Evolutionary conservation across 495 filamentous ascomycete species (phyloP).

Genomic region (Penicillium canariense): DNA sequence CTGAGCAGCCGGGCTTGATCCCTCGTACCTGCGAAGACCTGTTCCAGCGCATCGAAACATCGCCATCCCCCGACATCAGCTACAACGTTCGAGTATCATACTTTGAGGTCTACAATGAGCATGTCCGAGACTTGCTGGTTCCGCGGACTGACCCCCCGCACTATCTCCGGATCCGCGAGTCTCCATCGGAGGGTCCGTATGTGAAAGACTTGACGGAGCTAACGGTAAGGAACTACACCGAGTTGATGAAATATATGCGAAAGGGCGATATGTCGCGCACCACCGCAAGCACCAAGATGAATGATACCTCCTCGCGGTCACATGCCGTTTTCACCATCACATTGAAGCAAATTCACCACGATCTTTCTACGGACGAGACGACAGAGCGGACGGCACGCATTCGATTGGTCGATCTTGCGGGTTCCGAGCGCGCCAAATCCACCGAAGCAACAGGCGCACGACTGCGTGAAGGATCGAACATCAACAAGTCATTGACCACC

Average conservation of each 20-base stretch:
- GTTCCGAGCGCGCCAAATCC: slow-evolving; percentile 89
- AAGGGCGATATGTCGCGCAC: slow-evolving; percentile 86
- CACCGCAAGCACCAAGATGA: slow-evolving; percentile 98
- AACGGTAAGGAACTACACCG: slow-evolving; percentile 74
- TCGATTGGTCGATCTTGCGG: slow-evolving; percentile 91
- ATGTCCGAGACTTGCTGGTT: slow-evolving; percentile 91
- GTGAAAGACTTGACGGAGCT: slow-evolving; percentile 94
- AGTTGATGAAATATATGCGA: slow-evolving; percentile 88
- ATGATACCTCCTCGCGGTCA: slow-evolving; percentile 90
- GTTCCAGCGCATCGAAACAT: slow-evolving; percentile 88
- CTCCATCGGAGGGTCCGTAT: slow-evolving; percentile 92
- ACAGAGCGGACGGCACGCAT: slow-evolving; percentile 93
- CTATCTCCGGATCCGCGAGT: slow-evolving; percentile 97
- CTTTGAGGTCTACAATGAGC: slow-evolving; percentile 99
- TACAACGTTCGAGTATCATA: slow-evolving; percentile 97
- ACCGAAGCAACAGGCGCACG: slow-evolving; percentile 92
- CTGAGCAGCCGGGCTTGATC: slow-evolving; percentile 83
- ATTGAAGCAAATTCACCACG: slow-evolving; percentile 94
- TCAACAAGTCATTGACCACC: slow-evolving; percentile 97
- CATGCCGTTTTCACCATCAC: slow-evolving; percentile 98
- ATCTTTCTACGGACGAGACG: slow-evolving; percentile 90
- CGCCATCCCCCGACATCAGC: slow-evolving; percentile 80
- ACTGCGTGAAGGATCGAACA: slow-evolving; percentile 91
- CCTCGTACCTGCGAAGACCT: slow-evolving; percentile 96
- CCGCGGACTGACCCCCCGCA: slow-evolving; percentile 72